Conservation (phyloP, 441 rosid genomes). For the Gossypium aridum region DNA sequence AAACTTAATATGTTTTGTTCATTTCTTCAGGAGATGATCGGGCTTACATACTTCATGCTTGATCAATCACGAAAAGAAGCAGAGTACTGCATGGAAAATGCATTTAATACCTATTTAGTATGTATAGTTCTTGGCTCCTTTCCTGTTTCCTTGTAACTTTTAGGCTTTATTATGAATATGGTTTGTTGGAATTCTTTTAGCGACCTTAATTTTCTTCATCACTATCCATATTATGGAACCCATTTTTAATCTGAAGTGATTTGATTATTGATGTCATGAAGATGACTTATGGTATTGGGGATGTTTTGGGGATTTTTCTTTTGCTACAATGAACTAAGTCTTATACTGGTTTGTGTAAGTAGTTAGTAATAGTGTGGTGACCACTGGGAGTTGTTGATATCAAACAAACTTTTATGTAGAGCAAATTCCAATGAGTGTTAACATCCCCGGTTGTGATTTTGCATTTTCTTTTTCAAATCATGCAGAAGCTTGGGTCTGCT, state of each 20-base stretch:
- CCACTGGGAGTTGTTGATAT: background rate
- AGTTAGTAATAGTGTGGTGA: background rate
- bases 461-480: background rate
- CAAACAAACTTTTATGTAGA: background rate
- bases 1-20: constrained; percentile 8
- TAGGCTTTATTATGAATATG: background rate
- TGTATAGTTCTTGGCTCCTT: constrained; percentile 26
- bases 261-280: background rate
- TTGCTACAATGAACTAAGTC: background rate
- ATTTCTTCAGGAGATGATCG: constrained; percentile 93
- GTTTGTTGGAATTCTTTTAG: background rate
- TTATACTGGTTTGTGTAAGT: background rate
- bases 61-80: constrained; percentile 66
- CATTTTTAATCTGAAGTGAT: background rate
- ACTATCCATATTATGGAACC: background rate
- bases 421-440: constrained; percentile 5
- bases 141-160: constrained; percentile 5
- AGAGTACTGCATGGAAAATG: constrained; percentile 96
- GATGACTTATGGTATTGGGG: background rate
- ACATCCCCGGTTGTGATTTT: background rate
- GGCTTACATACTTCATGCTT: constrained; percentile 82
- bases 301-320: background rate
- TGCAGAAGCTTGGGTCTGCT: constrained; percentile 74
- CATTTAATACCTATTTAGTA: constrained; percentile 84
- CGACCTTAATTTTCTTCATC: background rate